Percentiles rank a stretch among this genome's conserved stretches.
These are phyloP conservation scores for Yarrowia porcina DNA, from an alignment of 805 yeast species.

Conservation along the genomic window DNA sequence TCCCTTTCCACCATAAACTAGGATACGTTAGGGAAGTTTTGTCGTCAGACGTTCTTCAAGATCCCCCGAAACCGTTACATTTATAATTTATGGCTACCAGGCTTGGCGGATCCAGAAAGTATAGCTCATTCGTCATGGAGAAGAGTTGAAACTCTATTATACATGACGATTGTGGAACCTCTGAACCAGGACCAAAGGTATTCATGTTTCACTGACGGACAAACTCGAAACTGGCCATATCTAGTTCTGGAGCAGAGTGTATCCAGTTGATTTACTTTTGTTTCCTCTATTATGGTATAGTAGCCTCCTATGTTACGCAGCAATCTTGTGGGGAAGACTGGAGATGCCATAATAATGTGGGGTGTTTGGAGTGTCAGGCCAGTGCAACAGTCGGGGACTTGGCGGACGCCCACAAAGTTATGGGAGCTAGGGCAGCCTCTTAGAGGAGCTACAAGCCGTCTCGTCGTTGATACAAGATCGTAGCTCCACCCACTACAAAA, in stretches of 20 bases:
- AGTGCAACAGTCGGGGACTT: not conserved
- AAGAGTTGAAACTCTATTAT: not conserved
- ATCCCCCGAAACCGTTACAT: too few species aligned
- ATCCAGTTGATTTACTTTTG: not conserved
- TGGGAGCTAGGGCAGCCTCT: not conserved
- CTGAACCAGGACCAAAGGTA: not conserved
- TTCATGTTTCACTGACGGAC: too few species aligned
- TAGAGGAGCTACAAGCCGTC: not conserved
- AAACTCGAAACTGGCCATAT: not conserved
- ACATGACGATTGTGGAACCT: not conserved
- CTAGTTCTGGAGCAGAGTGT: not conserved
- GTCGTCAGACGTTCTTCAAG: not conserved
- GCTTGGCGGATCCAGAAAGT: not conserved
- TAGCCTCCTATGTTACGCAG: not conserved
- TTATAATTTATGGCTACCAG: not conserved
- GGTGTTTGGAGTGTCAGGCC: not conserved
- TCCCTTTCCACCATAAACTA: not conserved
- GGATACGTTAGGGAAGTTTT: not conserved
- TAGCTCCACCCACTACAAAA: not conserved
- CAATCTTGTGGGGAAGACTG: slow-evolving; percentile 17
- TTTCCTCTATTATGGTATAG: not conserved
- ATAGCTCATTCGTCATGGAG: not conserved
- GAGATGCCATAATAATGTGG: not conserved
- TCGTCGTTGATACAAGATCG: not conserved
- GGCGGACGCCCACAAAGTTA: not conserved